These are phyloP conservation scores for Blastocladiella britannica DNA, from an alignment of 192 early-diverging fungal species.

Conservation along the genomic window DNA sequence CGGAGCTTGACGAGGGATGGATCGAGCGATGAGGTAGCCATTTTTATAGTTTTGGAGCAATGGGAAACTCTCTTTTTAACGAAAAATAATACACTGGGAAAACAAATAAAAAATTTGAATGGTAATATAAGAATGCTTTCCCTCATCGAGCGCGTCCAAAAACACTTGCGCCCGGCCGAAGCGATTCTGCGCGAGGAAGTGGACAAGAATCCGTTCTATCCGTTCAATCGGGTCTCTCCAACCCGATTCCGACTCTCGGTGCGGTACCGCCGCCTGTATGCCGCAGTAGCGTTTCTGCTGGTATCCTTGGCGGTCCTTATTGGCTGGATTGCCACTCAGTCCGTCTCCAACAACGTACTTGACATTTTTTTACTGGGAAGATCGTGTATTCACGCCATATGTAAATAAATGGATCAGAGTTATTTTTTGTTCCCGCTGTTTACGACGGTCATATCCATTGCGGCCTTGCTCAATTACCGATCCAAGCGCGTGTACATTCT, in stretches of 20 bases:
- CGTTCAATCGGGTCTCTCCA: neutral
- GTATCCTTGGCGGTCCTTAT: neutral
- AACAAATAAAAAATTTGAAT: too few relatives aligned
- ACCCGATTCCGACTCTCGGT: neutral
- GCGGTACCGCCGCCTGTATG: neutral
- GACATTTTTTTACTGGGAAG: too few relatives aligned
- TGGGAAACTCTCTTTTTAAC: too few relatives aligned
- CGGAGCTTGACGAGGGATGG: neutral
- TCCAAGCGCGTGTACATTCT: neutral
- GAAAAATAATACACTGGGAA: too few relatives aligned
- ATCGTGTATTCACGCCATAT: too few relatives aligned
- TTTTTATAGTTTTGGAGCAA: too few relatives aligned
- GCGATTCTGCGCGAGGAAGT: neutral
- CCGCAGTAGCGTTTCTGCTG: neutral
- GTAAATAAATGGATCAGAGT: neutral
- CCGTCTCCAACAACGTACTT: neutral
- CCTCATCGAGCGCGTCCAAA: neutral
- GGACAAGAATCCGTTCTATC: neutral
- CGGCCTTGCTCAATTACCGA: neutral
- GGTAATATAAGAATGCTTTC: too few relatives aligned
- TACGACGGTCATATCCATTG: neutral
- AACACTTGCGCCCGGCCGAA: neutral
- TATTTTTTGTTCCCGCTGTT: neutral
- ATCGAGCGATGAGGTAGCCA: too few relatives aligned
- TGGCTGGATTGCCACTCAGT: neutral